Evolutionary conservation across 1,139 yeast genomes (phyloP), one percentile per base, ranked within the genome.

Genomic region (Blastobotrys ciferrii): DNA sequence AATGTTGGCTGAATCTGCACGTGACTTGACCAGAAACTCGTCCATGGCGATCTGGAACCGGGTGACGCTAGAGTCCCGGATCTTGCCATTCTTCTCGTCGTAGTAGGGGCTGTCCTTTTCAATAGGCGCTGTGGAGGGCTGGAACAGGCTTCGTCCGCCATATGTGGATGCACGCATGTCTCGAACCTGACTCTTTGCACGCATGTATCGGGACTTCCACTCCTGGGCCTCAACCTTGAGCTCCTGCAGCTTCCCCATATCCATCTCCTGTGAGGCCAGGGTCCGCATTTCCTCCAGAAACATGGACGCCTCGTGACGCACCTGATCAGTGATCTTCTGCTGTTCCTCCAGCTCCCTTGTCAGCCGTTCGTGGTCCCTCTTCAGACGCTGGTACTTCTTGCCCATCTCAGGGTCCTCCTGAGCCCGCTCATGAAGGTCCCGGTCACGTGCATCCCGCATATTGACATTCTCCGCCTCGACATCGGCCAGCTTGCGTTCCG

Each of bases 231-330:
- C 74, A 6, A 57, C 53, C 49, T 68, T 63, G 15, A 70, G 61
- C 6, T 51, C 48, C 33, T 62, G 64, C 6, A 67, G 55, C 40
- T 66, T 63, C 4, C 55, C 42, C 9, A 58, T 46, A 7, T 47
- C 38, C n/a, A 45, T 45, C 30, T 43, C 37, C 30, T 50, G 51
- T 44, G 64, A 64, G 2, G 74, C 67, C 33, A 71, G 61, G 1
- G 61, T 55, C 19, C 71, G 58, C 74, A 72, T 70, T 49, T 72
- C 75, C 13, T 57, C 58, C 37, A 72, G 57, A 50, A 71, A 67
- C n/a, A 57, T 63, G 6, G 66, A 59, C 1, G 75, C 75, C 52
- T 72, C 75, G 3, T 59, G 54, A n/a, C 72, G 63, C 18, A 72
- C 74, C 51, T 69, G 69, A 20, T 69, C 71, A 0, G 73, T 70